A percentile compares a stretch with the other conserved stretches of the same genome.
These are phyloP conservation scores for Penicillium sp. DNA, from an alignment of 2,329 filamentous ascomycete species.

Conservation along the genomic window DNA sequence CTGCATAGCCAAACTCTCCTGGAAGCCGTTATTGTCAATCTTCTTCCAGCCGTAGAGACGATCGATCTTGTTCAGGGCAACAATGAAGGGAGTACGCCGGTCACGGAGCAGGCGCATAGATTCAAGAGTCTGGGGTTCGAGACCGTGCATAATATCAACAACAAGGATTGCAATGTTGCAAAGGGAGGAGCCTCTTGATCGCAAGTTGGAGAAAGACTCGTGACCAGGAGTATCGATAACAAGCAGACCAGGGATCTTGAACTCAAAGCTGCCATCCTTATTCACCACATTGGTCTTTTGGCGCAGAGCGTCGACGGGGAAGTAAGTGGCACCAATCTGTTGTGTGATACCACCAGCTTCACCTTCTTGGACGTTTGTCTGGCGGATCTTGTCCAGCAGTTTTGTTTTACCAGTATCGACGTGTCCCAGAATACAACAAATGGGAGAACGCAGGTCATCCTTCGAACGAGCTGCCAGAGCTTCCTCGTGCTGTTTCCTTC, in stretches of 20 bases:
- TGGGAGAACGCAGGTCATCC: conserved; percentile 94
- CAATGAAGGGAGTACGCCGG: conserved; percentile 95
- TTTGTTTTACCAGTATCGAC: conserved; percentile 99
- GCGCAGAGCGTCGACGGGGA: conserved; percentile 89
- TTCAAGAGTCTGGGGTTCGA: conserved; percentile 95
- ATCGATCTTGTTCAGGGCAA: conserved; percentile 99
- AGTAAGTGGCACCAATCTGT: conserved; percentile 99
- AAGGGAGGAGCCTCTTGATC: conserved; percentile 94
- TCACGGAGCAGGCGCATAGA: conserved; percentile 94
- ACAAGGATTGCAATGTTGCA: conserved; percentile 99
- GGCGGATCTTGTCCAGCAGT: conserved; percentile 94
- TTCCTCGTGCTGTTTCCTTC: conserved; percentile 88
- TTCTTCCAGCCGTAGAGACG: conserved; percentile 99
- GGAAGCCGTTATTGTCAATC: conserved; percentile 98
- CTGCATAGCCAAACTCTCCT: conserved; percentile 86
- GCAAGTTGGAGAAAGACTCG: conserved; percentile 99
- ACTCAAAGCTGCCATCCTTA: conserved; percentile 84
- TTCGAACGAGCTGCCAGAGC: conserved; percentile 88
- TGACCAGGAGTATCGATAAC: conserved; percentile 98
- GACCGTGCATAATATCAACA: conserved; percentile 99
- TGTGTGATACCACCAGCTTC: conserved; percentile 99
- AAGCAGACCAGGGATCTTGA: conserved; percentile 95
- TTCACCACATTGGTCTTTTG: conserved; percentile 96
- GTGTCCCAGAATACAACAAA: conserved; percentile 99
- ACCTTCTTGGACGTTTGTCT: conserved; percentile 98